Evolutionary conservation across 2,329 filamentous ascomycete genomes (phyloP).

Genomic region (Neoarthrinium moseri): DNA sequence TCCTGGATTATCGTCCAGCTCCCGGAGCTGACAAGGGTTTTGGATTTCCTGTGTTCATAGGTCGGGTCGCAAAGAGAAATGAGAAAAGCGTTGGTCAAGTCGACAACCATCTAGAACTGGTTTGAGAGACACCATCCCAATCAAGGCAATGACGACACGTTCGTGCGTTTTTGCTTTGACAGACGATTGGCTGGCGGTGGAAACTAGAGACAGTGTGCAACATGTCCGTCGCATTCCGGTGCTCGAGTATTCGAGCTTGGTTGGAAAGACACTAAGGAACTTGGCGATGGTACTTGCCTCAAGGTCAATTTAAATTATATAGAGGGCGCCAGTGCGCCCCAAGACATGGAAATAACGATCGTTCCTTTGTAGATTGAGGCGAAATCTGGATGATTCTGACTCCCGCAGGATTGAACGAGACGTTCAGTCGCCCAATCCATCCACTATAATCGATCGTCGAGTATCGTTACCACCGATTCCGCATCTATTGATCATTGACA

Average conservation of each 20-base stretch:
- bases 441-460: background rate
- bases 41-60: background rate
- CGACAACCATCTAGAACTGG: background rate
- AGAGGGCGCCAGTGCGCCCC: too few species aligned
- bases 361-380: background rate
- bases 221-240: too few species aligned
- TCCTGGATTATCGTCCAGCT: background rate
- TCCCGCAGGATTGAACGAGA: too few species aligned
- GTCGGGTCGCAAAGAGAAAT: background rate
- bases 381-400: background rate
- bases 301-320: too few species aligned
- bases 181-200: too few species aligned
- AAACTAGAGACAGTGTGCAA: too few species aligned
- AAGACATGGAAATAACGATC: too few species aligned
- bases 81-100: background rate
- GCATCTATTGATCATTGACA: background rate
- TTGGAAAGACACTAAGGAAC: too few species aligned
- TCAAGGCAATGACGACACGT: slow-evolving; percentile 1
- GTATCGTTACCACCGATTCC: background rate
- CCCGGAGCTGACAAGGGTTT: background rate
- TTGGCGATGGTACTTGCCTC: too few species aligned
- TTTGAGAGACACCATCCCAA: slow-evolving; percentile 1
- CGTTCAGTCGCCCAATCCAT: too few species aligned
- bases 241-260: too few species aligned
- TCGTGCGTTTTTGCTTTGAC: background rate